A percentile compares a stretch with the other conserved stretches of the same genome.
Conservation (phyloP, 305 asterid genomes). For the Rubia occidens region DNA sequence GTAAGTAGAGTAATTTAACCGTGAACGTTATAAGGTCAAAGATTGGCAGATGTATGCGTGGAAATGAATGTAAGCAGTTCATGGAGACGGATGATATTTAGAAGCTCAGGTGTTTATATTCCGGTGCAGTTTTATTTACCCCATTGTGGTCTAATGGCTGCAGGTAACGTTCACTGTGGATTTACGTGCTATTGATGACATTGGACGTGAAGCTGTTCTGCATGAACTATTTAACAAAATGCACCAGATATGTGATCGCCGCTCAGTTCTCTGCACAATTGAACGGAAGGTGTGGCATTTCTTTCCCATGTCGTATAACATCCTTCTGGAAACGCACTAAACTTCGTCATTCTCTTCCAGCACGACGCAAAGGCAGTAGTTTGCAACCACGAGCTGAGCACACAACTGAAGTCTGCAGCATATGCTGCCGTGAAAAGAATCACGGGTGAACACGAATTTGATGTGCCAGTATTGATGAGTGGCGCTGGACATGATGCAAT, state of each 20-base stretch:
- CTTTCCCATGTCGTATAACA: constrained; percentile 10
- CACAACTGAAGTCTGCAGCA: constrained; percentile 62
- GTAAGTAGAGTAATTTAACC: background rate
- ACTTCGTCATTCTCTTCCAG: constrained; percentile 31
- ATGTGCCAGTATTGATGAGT: constrained; percentile 74
- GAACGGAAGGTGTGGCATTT: constrained; percentile 65
- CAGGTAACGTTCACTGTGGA: constrained; percentile 90
- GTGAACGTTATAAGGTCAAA: background rate
- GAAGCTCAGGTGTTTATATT: background rate
- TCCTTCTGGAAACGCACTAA: constrained; percentile 10
- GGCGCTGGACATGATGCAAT: constrained; percentile 99
- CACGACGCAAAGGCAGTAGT: constrained; percentile 84
- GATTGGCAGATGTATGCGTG: background rate
- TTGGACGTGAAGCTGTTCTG: constrained; percentile 78
- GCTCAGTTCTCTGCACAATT: constrained; percentile 64
- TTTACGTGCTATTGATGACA: constrained; percentile 83
- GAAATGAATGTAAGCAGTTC: background rate
- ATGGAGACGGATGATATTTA: background rate
- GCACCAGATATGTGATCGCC: constrained; percentile 60
- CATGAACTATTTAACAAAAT: constrained; percentile 62
- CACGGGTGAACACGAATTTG: constrained; percentile 41
- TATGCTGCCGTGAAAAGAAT: constrained; percentile 43
- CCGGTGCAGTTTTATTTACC: background rate
- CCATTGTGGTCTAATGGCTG: constrained; percentile 3
- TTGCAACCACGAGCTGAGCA: constrained; percentile 61